Conservation (phyloP, 257 asterid genomes). For the Solanum chaucha region DNA sequence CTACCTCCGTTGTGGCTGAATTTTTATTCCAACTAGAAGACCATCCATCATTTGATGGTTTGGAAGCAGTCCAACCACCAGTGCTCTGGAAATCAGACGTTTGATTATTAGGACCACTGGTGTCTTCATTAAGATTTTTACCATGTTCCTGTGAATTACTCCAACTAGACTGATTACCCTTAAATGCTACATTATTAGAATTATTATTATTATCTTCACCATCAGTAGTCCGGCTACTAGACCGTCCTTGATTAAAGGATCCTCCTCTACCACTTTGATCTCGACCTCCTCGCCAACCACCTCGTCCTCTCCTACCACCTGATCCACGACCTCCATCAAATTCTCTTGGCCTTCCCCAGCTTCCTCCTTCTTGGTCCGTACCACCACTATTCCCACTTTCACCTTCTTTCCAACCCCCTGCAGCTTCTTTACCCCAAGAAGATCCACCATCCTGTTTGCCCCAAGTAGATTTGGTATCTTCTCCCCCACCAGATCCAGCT, state of each 20-base stretch:
- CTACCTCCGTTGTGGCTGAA: slow-evolving; percentile 16
- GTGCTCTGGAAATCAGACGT: slow-evolving; percentile 9
- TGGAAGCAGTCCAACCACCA: slow-evolving; percentile 24
- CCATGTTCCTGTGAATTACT: slow-evolving; percentile 6
- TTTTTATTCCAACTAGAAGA: slow-evolving; percentile 38
- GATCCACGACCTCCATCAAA: slow-evolving; percentile 45
- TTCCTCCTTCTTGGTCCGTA: slow-evolving; percentile 12
- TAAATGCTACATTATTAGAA: slow-evolving; percentile 3
- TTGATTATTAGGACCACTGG: slow-evolving; percentile 1
- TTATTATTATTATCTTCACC: slow-evolving; percentile 11
- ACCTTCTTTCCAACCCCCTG: slow-evolving; percentile 4
- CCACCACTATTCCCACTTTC: neutral
- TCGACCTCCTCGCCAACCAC: slow-evolving; percentile 36
- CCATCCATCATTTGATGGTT: slow-evolving; percentile 5
- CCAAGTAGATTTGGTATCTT: neutral
- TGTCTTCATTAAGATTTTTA: neutral
- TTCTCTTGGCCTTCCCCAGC: slow-evolving; percentile 29
- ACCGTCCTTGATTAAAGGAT: slow-evolving; percentile 37
- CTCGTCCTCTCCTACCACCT: slow-evolving; percentile 46
- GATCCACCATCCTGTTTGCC: slow-evolving; percentile 8
- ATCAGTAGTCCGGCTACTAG: slow-evolving; percentile 26
- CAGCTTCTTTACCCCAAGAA: slow-evolving; percentile 25
- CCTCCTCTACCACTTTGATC: slow-evolving; percentile 45
- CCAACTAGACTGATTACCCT: neutral
- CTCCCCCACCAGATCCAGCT: slow-evolving; percentile 2